phyloP scores from a whole-genome alignment of 495 filamentous ascomycete species.

The Penicillium roqueforti region DNA sequence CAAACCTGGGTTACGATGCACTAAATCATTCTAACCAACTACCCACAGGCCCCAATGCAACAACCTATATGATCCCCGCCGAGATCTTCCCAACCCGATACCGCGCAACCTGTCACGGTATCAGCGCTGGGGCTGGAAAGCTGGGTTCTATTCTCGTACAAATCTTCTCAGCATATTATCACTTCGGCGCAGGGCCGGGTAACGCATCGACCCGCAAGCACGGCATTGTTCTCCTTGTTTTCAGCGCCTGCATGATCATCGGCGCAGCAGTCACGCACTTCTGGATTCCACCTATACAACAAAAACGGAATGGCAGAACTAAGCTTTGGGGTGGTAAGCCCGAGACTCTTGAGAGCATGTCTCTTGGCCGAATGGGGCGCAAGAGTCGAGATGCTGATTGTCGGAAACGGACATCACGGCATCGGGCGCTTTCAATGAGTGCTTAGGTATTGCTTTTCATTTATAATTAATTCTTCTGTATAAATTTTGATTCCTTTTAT shows the following conservation, averaged over 20 bases:
- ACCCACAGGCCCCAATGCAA: slow-evolving; percentile 50
- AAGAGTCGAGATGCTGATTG: slow-evolving; percentile 36
- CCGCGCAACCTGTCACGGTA: slow-evolving; percentile 53
- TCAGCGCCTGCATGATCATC: slow-evolving; percentile 45
- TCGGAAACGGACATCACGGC: slow-evolving; percentile 18
- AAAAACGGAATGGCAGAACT: slow-evolving; percentile 19
- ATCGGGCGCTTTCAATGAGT: slow-evolving; percentile 22
- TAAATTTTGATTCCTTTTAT: background rate
- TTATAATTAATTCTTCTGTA: background rate
- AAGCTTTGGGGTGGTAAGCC: slow-evolving; percentile 39
- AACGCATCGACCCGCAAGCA: slow-evolving; percentile 34
- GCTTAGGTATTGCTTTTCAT: slow-evolving; percentile 2
- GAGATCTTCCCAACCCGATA: slow-evolving; percentile 61
- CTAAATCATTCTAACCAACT: slow-evolving; percentile 14
- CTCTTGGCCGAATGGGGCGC: slow-evolving; percentile 35
- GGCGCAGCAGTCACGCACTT: slow-evolving; percentile 43
- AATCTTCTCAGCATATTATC: slow-evolving; percentile 46
- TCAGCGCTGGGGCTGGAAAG: slow-evolving; percentile 54
- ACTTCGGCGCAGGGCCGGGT: slow-evolving; percentile 33
- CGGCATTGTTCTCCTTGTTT: slow-evolving; percentile 43
- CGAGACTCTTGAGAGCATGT: slow-evolving; percentile 41
- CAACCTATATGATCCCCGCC: slow-evolving; percentile 58
- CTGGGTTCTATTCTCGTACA: slow-evolving; percentile 56
- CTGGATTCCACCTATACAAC: slow-evolving; percentile 41
- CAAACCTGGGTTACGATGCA: no score